Conservation (phyloP, 2,329 filamentous ascomycete genomes). For the Pyrenochaeta sp. region DNA sequence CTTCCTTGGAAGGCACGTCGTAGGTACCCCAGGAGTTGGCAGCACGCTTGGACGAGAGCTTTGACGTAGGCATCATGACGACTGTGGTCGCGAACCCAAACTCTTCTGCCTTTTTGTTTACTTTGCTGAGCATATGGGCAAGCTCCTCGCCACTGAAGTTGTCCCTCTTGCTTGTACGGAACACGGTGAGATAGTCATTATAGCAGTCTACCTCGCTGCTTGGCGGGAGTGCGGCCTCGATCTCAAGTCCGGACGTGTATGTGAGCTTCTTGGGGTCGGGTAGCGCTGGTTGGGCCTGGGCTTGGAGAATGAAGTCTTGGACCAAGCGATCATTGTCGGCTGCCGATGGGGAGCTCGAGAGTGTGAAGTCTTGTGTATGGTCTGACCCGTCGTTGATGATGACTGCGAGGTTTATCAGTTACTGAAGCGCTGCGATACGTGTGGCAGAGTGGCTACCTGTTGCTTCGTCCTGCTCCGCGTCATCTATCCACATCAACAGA, state of each 20-base stretch:
- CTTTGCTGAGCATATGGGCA: slow-evolving; percentile 14
- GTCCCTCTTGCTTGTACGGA: slow-evolving; percentile 32
- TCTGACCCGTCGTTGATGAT: slow-evolving; percentile 27
- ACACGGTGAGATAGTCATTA: slow-evolving; percentile 41
- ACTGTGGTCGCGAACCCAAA: slow-evolving; percentile 42
- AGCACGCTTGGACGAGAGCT: slow-evolving; percentile 39
- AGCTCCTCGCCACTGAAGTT: slow-evolving; percentile 21
- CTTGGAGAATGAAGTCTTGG: slow-evolving; percentile 46
- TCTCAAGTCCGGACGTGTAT: slow-evolving; percentile 33
- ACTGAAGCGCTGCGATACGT: neutral
- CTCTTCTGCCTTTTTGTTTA: slow-evolving; percentile 17
- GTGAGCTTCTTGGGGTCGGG: slow-evolving; percentile 35
- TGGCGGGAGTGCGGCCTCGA: slow-evolving; percentile 25
- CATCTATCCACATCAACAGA: slow-evolving; percentile 52
- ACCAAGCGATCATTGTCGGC: slow-evolving; percentile 47
- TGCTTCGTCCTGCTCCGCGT: slow-evolving; percentile 40
- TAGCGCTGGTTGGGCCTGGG: slow-evolving; percentile 36
- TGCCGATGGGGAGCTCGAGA: slow-evolving; percentile 40
- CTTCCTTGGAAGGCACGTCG: slow-evolving; percentile 31
- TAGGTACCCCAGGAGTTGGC: slow-evolving; percentile 47
- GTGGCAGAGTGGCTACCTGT: slow-evolving; percentile 34
- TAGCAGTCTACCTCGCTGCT: slow-evolving; percentile 26
- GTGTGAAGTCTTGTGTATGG: slow-evolving; percentile 36
- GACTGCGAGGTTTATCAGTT: slow-evolving; percentile 31
- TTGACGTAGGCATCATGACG: slow-evolving; percentile 46